Conservation (phyloP, 2,329 filamentous ascomycete genomes). For the Aureobasidium zeae region DNA sequence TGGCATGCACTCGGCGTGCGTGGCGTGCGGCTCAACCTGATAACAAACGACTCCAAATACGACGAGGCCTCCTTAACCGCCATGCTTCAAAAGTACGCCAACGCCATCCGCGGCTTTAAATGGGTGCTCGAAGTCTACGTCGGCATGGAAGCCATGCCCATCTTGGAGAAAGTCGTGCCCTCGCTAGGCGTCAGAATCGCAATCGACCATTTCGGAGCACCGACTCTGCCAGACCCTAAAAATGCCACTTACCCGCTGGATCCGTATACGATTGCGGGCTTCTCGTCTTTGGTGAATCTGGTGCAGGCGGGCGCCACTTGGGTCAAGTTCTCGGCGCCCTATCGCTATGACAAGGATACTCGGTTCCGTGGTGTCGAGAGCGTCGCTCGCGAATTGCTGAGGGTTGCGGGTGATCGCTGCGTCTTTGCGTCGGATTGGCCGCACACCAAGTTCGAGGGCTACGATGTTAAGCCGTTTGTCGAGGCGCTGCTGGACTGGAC, state of each 20-base stretch:
- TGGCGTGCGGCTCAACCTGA: constrained; percentile 27
- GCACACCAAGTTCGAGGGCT: constrained; percentile 50
- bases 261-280: constrained; percentile 41
- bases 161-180: constrained; percentile 43
- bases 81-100: constrained; percentile 41
- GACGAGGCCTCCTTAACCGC: constrained; percentile 33
- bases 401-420: constrained; percentile 37
- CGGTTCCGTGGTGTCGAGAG: constrained; percentile 37
- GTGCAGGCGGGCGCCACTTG: constrained; percentile 42
- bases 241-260: not conserved
- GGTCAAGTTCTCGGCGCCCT: constrained; percentile 51
- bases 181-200: constrained; percentile 43
- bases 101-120: constrained; percentile 39
- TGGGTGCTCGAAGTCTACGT: constrained; percentile 55
- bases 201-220: constrained; percentile 49
- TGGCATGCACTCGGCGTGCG: constrained; percentile 26
- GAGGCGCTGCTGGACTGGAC: constrained; percentile 47
- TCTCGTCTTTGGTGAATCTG: constrained; percentile 40
- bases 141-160: constrained; percentile 41
- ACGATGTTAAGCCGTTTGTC: constrained; percentile 48
- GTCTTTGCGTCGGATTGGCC: constrained; percentile 58
- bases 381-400: constrained; percentile 43
- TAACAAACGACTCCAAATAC: constrained; percentile 30
- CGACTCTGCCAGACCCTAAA: constrained; percentile 26
- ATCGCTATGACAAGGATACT: constrained; percentile 43